Evolutionary conservation across 2,329 filamentous ascomycete species (phyloP).

Genomic region (Pseudogymnoascus verrucosus): DNA sequence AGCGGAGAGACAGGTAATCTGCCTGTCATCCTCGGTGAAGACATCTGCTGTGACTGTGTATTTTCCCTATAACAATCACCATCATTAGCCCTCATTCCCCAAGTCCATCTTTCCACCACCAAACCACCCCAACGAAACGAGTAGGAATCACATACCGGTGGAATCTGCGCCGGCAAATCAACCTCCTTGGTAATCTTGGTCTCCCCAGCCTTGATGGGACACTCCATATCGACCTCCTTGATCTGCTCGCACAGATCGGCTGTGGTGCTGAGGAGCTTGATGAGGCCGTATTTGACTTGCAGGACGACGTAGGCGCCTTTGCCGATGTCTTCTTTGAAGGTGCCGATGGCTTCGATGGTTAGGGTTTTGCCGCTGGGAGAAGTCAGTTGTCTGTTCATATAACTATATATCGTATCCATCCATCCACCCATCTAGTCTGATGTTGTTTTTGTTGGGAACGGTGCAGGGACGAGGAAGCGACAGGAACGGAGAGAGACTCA

Average conservation of each 20-base stretch:
- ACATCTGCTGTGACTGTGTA: conserved; percentile 88
- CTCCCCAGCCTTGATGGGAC: conserved; percentile 75
- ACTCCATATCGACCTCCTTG: conserved; percentile 77
- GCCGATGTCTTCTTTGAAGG: conserved; percentile 63
- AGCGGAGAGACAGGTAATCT: conserved; percentile 82
- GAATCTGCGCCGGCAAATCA: conserved; percentile 77
- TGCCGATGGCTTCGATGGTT: conserved; percentile 69
- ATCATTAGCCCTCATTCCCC: background rate
- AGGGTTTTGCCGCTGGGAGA: conserved; percentile 63
- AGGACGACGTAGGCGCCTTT: conserved; percentile 75
- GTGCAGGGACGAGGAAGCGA: background rate
- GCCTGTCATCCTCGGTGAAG: conserved; percentile 60
- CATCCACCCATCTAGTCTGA: background rate
- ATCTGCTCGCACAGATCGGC: conserved; percentile 86
- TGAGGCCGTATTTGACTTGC: conserved; percentile 88
- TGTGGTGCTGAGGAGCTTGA: conserved; percentile 73
- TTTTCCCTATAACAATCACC: conserved; percentile 53
- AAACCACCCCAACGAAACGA: too few species aligned
- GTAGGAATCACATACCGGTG: conserved; percentile 57
- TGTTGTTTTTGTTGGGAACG: background rate
- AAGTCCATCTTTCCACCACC: too few species aligned
- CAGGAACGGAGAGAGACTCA: conserved; percentile 42
- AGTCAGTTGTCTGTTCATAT: background rate
- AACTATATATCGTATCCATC: background rate
- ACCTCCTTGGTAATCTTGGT: conserved; percentile 71